These are phyloP conservation scores for Oryza officinalis DNA, from an alignment of 176 grass and related monocot species.

Conservation along the genomic window DNA sequence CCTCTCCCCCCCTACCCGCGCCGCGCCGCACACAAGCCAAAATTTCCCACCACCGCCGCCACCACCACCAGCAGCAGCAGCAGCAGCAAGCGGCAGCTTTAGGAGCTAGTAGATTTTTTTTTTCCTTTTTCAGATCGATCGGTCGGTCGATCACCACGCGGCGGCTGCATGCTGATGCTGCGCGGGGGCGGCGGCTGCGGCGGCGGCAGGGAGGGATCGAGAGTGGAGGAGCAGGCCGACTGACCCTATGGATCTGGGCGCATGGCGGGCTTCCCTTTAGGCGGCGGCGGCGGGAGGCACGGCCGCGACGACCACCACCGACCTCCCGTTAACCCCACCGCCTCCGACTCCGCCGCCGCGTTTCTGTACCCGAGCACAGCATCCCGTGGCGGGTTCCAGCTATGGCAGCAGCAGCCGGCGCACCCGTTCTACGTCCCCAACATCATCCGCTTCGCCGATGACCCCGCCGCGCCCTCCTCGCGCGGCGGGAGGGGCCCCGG, in stretches of 20 bases:
- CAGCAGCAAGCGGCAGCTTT: not conserved
- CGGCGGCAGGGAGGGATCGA: too few species aligned
- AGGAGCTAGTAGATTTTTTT: too few species aligned
- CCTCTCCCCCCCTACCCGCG: not conserved
- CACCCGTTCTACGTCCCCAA: slow-evolving; percentile 59
- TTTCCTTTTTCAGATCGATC: not conserved
- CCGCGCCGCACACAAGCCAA: slow-evolving; percentile 43
- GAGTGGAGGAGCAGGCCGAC: too few species aligned
- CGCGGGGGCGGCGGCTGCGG: too few species aligned
- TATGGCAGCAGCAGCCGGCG: slow-evolving; percentile 72
- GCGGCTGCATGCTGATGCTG: not conserved
- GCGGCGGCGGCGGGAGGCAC: slow-evolving; percentile 44
- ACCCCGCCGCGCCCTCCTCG: slow-evolving; percentile 41
- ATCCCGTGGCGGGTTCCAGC: slow-evolving; percentile 67
- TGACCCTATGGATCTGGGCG: slow-evolving; percentile 66
- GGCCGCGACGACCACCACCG: slow-evolving; percentile 13
- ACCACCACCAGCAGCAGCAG: too few species aligned
- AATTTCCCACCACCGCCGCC: slow-evolving; percentile 24
- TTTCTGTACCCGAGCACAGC: slow-evolving; percentile 50
- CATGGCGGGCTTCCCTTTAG: slow-evolving; percentile 92
- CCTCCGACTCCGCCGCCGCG: slow-evolving; percentile 25
- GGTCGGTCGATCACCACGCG: not conserved
- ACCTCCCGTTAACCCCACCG: slow-evolving; percentile 17
- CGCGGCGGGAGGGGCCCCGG: slow-evolving; percentile 27
- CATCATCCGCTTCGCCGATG: slow-evolving; percentile 81